These are phyloP conservation scores for Cairneyella variabilis DNA, from an alignment of 495 filamentous ascomycete species.

Conservation along the genomic window DNA sequence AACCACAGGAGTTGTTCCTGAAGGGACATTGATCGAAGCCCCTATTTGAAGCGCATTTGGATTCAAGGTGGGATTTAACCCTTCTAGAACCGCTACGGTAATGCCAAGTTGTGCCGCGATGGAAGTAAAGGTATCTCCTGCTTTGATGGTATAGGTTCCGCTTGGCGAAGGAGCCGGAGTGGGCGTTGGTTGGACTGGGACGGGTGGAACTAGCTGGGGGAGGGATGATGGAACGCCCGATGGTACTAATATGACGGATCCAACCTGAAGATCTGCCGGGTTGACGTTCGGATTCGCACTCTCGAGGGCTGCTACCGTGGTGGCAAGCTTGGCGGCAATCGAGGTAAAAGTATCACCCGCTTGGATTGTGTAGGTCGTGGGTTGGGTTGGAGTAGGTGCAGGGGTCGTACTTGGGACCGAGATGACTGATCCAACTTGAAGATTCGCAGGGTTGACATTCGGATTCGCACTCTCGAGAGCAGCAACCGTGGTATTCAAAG, in stretches of 20 bases:
- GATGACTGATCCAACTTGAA: not conserved
- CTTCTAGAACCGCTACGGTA: not conserved
- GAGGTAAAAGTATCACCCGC: slow-evolving; percentile 7
- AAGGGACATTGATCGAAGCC: slow-evolving; percentile 1
- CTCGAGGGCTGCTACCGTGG: not conserved
- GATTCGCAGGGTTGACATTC: not conserved
- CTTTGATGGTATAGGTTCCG: not conserved
- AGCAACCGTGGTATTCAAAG: not conserved
- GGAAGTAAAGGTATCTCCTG: slow-evolving; percentile 4
- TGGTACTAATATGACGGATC: not conserved
- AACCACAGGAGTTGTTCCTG: not conserved
- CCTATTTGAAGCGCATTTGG: slow-evolving; percentile 5
- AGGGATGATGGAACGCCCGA: not conserved
- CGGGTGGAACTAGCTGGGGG: not conserved
- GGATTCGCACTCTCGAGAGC: slow-evolving; percentile 3
- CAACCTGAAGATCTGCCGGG: slow-evolving; percentile 1
- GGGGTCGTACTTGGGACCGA: not conserved
- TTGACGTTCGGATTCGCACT: slow-evolving; percentile 1
- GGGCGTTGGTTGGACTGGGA: not conserved
- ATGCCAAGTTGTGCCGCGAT: slow-evolving; percentile 1
- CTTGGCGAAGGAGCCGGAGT: not conserved
- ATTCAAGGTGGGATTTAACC: not conserved
- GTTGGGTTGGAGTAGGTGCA: not conserved
- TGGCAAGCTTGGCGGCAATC: not conserved
- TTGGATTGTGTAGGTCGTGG: slow-evolving; percentile 5